Percentiles rank a stretch among this genome's conserved stretches.
Evolutionary conservation across 129 eudicot species (phyloP).

Genomic region (Gnaphalium uliginosum): DNA sequence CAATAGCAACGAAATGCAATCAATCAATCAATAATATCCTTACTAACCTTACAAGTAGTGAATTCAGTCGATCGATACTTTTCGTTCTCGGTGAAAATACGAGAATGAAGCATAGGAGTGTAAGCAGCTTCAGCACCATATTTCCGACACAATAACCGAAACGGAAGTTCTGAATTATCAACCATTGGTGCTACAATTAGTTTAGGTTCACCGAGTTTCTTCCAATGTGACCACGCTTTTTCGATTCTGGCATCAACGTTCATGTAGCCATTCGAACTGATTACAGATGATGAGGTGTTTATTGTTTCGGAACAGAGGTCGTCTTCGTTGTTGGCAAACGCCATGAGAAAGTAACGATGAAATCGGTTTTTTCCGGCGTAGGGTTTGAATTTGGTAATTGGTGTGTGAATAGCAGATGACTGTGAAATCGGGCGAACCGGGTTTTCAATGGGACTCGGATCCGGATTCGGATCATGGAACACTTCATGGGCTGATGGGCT

Average conservation of each 20-base stretch:
- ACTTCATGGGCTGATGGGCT: too few species aligned
- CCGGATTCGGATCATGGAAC: neutral
- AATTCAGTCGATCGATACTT: conserved; percentile 76
- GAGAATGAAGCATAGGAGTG: conserved; percentile 89
- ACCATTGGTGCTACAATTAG: conserved; percentile 89
- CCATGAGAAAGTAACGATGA: conserved; percentile 31
- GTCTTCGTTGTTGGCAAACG: conserved; percentile 34
- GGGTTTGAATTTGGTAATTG: neutral
- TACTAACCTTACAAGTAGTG: conserved; percentile 80
- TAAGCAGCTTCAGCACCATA: conserved; percentile 92
- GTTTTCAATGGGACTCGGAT: conserved; percentile 1
- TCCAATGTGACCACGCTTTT: conserved; percentile 97
- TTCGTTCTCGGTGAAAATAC: conserved; percentile 66
- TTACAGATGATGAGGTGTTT: conserved; percentile 11
- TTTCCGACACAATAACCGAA: conserved; percentile 82
- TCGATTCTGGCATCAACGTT: conserved; percentile 54
- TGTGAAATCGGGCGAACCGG: conserved; percentile 26
- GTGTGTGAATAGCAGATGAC: neutral
- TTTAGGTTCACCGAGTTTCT: conserved; percentile 73
- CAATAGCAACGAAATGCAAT: neutral
- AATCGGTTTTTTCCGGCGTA: conserved; percentile 1
- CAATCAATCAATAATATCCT: neutral
- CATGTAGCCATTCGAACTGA: conserved; percentile 46
- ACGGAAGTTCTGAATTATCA: conserved; percentile 88
- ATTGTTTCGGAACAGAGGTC: conserved; percentile 20